A percentile compares a stretch with the other conserved stretches of the same genome.
Evolutionary conservation across 108 stramenopile genomes (phyloP).

Genomic region (Halocafeteria seosinensis): DNA sequence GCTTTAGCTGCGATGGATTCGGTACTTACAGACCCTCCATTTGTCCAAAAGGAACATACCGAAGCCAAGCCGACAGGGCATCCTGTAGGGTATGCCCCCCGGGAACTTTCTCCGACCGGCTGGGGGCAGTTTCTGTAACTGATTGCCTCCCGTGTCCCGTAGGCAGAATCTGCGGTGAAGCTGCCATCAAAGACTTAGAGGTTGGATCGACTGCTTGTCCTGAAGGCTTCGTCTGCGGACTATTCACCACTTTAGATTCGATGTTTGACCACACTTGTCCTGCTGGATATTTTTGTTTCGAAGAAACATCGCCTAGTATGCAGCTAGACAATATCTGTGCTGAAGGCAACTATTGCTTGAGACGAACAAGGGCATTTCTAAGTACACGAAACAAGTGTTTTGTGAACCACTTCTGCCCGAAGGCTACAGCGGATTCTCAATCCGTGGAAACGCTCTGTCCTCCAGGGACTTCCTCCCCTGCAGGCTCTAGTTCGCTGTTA

Average conservation of each 20-base stretch:
- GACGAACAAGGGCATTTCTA: conserved; percentile 37
- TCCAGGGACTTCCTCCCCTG: conserved; percentile 31
- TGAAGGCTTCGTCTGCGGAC: conserved; percentile 50
- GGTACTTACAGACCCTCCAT: conserved; percentile 63
- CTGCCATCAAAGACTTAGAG: conserved; percentile 40
- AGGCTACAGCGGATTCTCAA: conserved; percentile 32
- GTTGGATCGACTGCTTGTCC: conserved; percentile 32
- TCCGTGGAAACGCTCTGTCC: conserved; percentile 38
- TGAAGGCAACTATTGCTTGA: conserved; percentile 41
- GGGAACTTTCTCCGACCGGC: conserved; percentile 45
- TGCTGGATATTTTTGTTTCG: conserved; percentile 39
- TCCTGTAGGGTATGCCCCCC: conserved; percentile 56
- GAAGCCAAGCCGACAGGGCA: conserved; percentile 48
- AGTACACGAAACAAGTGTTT: conserved; percentile 43
- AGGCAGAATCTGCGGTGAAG: conserved; percentile 46
- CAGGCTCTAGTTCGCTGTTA: conserved; percentile 29
- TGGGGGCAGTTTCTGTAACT: conserved; percentile 53
- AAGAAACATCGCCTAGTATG: conserved; percentile 29
- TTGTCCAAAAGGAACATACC: conserved; percentile 52
- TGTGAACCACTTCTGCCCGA: conserved; percentile 48
- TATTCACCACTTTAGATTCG: conserved; percentile 35
- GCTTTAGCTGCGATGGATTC: conserved; percentile 51
- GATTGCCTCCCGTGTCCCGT: conserved; percentile 57
- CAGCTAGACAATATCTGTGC: conserved; percentile 37
- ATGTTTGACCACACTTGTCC: conserved; percentile 51